These are phyloP conservation scores for Malassezia dermatis DNA, from an alignment of 1,284 basidiomycete genomes.

Conservation along the genomic window DNA sequence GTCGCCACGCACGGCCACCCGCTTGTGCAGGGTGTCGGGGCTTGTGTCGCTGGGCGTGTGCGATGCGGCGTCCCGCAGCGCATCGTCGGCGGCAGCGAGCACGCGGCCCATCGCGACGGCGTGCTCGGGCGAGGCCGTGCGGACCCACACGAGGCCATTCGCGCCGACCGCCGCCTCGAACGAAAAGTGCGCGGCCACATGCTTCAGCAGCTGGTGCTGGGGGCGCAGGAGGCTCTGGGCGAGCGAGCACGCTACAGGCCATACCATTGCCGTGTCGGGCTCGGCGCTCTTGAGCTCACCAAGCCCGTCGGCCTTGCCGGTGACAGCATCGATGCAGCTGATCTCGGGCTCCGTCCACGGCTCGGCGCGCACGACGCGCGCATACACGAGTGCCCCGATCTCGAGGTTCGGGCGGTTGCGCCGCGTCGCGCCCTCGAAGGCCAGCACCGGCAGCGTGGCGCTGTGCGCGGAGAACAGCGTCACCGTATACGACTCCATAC, in stretches of 20 bases:
- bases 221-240: conserved; percentile 25
- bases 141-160: conserved; percentile 40
- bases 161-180: conserved; percentile 42
- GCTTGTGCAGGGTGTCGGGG: conserved; percentile 1
- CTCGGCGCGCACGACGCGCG: conserved; percentile 27
- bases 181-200: conserved; percentile 31
- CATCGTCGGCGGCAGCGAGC: conserved; percentile 23
- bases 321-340: conserved; percentile 37
- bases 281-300: conserved; percentile 36
- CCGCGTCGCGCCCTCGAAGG: conserved; percentile 46
- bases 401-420: conserved; percentile 40
- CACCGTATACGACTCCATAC: conserved; percentile 35
- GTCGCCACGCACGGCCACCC: not conserved
- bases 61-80: not conserved
- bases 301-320: conserved; percentile 37
- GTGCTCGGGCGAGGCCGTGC: conserved; percentile 23
- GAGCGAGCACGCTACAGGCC: conserved; percentile 16
- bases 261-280: conserved; percentile 25
- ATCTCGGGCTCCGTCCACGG: conserved; percentile 39
- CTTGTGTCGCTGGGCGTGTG: not conserved
- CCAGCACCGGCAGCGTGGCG: conserved; percentile 34
- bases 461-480: conserved; percentile 31
- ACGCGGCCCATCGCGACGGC: conserved; percentile 31
- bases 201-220: conserved; percentile 23
- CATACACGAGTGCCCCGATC: conserved; percentile 41